Base-by-base conservation (phyloP, 352 stramenopile genomes). In the Globisporangium heterothallicum region DNA sequence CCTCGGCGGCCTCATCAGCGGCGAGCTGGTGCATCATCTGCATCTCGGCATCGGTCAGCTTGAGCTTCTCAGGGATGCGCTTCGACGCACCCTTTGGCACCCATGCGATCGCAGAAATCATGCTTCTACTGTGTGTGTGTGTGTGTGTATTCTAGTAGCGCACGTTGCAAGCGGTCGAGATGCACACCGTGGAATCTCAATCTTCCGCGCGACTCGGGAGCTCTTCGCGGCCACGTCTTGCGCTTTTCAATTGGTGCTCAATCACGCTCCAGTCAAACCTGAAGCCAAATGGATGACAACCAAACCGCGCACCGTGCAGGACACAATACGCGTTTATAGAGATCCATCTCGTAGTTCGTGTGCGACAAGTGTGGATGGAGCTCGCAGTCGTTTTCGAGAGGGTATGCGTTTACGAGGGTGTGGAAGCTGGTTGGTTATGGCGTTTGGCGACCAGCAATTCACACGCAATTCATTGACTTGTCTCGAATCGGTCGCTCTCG, bases 21-120 rank as follows among this genome's bases (percentile, higher is more conserved):
- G 82, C 84, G 13, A 78, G 61, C 38, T 93, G 64, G 30, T 78
- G 77, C 74, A 95, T 83, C 78, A 95, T 84, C 22, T 70, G 54
- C 48, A 95, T 63, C 61, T 95, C 84, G 14, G 79, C 66, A 35
- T 91, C 72, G n/a, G 82, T 91, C 13, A 93, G 68, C 66, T 90
- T 84, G 48, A 91, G 79, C 70, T 92, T 92, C 55, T 92, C 80
- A 7, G 84, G 84, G 51, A 83, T 72, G 68, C 81, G 73, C 60
- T 67, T 74, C 29, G 70, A 77, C 54, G 70, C 68, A 19, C 71
- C 68, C 38, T 70, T 70, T 26, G 68, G 74, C 61, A 84, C 73
- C 73, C 73, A 84, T 51, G 73, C 68, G 35, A 84, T 53, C 42
- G 70, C 70, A 21, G 73, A 84, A 57, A 84, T 84, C 70, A 84